Base-by-base conservation (phyloP, 306 rosid species). In the Arachis stenosperma region DNA sequence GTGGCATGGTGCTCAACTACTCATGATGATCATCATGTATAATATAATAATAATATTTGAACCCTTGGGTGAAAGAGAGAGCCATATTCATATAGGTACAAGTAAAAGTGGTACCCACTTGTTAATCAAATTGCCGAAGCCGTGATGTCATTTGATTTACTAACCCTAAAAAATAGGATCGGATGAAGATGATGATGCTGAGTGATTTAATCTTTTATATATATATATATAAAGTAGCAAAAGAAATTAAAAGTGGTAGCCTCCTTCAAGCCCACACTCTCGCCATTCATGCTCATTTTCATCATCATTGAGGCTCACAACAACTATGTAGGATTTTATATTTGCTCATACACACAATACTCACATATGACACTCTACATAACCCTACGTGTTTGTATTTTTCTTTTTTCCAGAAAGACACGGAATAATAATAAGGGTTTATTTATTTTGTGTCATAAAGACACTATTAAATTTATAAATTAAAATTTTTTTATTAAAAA, bases 101-200 rank as follows among this genome's bases (percentile, higher is more conserved):
- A 17, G 75, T 5, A 52, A 56, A 33, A 12, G 67, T 73, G 79
- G 61, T 81, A 33, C 87, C 79, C 64, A 53, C 3, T 69, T 33
- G 37, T 33, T 80, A 39, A 78, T 75, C 75, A 68, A 82, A 53
- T 84, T 84, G 80, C 78, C 63, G 71, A 85, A 75, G 83, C 65
- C 77, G 79, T 90, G 86, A 85, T 84, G 85, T 74, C 76, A 81
- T 8, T 40, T 40, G 46, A 67, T 73, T 70, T 82, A 75, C 87
- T 66, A 52, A 56, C 81, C 57, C 68, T 54, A 78, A 57, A 57
- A 52, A 52, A 39, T 57, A 65, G 55, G 63, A 50, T 6, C 27
- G 27, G 65, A 72, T n/a, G 65, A 59, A 48, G 42, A 11, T 62
- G 52, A 62, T 73, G 40, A 17, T 37, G 70, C 30, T 57, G 55